Conservation (phyloP, 257 asterid genomes). For the Fraxinus pennsylvanica region DNA sequence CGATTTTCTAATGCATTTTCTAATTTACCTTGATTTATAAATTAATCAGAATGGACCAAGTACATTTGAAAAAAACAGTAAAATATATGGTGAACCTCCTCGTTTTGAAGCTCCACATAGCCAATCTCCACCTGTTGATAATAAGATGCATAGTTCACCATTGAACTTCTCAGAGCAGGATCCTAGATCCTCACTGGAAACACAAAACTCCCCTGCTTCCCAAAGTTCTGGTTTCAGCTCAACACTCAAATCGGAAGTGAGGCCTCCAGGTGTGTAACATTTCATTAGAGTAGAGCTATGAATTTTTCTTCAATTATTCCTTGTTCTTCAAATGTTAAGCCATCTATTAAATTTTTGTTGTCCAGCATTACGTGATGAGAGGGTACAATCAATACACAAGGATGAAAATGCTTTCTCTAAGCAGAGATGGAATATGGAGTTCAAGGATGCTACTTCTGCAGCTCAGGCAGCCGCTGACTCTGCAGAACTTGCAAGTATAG, state of each 20-base stretch:
- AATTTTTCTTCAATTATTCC: background rate
- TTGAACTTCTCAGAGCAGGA: constrained; percentile 39
- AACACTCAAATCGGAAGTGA: constrained; percentile 37
- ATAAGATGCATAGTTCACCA: constrained; percentile 34
- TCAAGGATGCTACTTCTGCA: constrained; percentile 89
- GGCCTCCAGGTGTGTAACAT: constrained; percentile 51
- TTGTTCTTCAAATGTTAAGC: background rate
- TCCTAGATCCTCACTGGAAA: constrained; percentile 36
- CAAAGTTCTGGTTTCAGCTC: constrained; percentile 37
- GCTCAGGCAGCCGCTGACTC: constrained; percentile 96
- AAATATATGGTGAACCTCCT: constrained; percentile 43
- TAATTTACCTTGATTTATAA: constrained; percentile 6
- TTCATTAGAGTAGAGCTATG: background rate
- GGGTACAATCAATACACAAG: constrained; percentile 36
- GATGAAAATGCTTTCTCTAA: constrained; percentile 38
- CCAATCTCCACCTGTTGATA: constrained; percentile 41
- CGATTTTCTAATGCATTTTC: background rate
- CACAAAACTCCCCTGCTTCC: constrained; percentile 36
- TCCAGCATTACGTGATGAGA: constrained; percentile 34
- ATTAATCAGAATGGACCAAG: constrained; percentile 66
- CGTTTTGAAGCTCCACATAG: constrained; percentile 32
- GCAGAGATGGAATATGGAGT: constrained; percentile 68
- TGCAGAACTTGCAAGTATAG: constrained; percentile 86
- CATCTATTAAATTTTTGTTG: background rate
- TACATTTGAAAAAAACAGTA: constrained; percentile 42